Conservation (phyloP, 2,329 filamentous ascomycete genomes). For the Neurospora sp. region DNA sequence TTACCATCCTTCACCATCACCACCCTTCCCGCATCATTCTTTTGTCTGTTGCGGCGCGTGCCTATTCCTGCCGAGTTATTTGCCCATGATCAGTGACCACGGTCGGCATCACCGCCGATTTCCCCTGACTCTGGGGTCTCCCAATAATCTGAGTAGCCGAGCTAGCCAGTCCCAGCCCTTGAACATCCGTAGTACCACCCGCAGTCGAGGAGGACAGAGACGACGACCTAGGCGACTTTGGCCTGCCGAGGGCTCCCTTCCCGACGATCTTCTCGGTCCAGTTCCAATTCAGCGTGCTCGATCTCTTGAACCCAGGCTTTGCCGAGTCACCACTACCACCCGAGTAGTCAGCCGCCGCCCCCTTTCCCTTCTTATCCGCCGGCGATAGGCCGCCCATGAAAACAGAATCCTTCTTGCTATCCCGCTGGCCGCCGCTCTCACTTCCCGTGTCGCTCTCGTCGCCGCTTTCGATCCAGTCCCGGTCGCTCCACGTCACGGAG, state of each 20-base stretch:
- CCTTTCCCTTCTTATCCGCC: not conserved
- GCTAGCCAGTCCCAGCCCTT: not conserved
- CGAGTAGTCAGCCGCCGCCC: not conserved
- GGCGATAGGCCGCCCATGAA: not conserved
- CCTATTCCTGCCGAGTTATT: not conserved
- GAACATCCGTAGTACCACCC: not conserved
- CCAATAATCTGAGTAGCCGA: not conserved
- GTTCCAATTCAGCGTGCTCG: constrained; percentile 16
- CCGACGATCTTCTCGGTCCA: constrained; percentile 23
- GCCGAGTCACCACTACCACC: not conserved
- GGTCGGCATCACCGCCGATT: constrained; percentile 2
- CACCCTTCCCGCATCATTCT: not conserved
- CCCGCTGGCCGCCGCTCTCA: not conserved
- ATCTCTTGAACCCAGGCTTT: constrained; percentile 7
- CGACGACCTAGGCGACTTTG: constrained; percentile 3
- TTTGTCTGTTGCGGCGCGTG: not conserved
- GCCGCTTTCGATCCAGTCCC: constrained; percentile 49
- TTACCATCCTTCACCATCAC: not conserved
- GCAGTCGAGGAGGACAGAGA: not conserved
- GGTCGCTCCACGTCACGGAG: constrained; percentile 56
- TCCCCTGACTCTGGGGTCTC: constrained; percentile 1
- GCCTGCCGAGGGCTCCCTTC: constrained; percentile 12
- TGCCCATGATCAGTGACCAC: constrained; percentile 1
- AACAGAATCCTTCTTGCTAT: not conserved
- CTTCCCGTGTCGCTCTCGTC: constrained; percentile 29